phyloP scores from a whole-genome alignment of 495 filamentous ascomycete genomes.

The Podospora anserina region DNA sequence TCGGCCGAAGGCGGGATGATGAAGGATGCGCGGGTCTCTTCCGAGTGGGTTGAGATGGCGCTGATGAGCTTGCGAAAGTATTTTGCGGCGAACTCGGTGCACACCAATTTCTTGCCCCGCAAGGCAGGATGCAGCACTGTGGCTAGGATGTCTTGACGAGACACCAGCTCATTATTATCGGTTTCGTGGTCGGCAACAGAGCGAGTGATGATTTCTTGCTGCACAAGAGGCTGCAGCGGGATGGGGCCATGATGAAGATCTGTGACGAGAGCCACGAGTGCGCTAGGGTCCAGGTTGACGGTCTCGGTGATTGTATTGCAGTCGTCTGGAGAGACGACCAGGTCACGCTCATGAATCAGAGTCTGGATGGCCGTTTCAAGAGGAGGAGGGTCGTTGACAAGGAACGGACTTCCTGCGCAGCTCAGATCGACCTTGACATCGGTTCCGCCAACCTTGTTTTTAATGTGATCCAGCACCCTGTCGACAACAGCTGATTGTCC shows the following conservation, averaged over 20 bases:
- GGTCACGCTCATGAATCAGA: conserved; percentile 25
- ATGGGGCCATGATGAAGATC: conserved; percentile 41
- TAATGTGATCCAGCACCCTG: conserved; percentile 25
- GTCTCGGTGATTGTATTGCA: conserved; percentile 31
- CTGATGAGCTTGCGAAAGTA: conserved; percentile 41
- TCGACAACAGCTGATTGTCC: conserved; percentile 30
- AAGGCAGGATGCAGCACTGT: conserved; percentile 38
- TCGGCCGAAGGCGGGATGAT: conserved; percentile 26
- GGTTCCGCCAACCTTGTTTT: conserved; percentile 19
- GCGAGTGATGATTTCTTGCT: conserved; percentile 35
- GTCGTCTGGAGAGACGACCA: conserved; percentile 22
- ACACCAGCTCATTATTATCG: conserved; percentile 29
- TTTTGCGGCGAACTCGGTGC: conserved; percentile 34
- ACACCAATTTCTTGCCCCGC: conserved; percentile 35
- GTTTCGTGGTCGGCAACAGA: conserved; percentile 37
- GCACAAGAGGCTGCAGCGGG: conserved; percentile 27
- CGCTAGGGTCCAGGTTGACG: conserved; percentile 43
- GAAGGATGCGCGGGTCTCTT: conserved; percentile 34
- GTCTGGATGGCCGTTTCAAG: conserved; percentile 22
- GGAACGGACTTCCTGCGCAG: conserved; percentile 28
- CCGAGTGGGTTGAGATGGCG: conserved; percentile 38
- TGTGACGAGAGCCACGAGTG: conserved; percentile 38
- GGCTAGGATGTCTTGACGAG: conserved; percentile 33
- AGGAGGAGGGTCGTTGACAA: conserved; percentile 19
- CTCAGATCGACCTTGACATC: conserved; percentile 27